These are phyloP conservation scores for Phytophthora agathidicida DNA, from an alignment of 352 stramenopile species.

Conservation along the genomic window DNA sequence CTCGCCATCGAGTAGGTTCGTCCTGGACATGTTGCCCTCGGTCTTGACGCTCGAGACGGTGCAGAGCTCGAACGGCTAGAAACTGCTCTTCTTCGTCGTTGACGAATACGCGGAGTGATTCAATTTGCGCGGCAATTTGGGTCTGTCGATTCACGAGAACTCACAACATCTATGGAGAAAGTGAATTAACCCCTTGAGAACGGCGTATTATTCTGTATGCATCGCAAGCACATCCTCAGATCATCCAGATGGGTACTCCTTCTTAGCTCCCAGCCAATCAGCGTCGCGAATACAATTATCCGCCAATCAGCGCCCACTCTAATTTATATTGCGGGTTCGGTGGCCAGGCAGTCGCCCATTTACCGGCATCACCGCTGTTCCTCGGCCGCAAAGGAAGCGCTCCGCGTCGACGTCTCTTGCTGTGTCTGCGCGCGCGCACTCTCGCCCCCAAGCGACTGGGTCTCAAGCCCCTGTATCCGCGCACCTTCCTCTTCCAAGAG, in stretches of 20 bases:
- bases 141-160: no score
- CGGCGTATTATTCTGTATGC: no score
- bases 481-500: conserved; percentile 2
- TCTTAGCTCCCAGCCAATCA: conserved; percentile 35
- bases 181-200: no score
- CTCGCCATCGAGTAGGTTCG: no score
- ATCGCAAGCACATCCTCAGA: conserved; percentile 13
- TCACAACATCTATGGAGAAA: no score
- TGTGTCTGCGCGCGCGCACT: conserved; percentile 12
- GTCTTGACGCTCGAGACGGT: no score
- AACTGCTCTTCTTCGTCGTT: no score
- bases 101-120: no score
- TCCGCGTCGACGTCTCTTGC: conserved; percentile 11
- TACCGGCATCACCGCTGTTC: conserved; percentile 18
- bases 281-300: conserved; percentile 3
- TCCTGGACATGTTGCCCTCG: no score
- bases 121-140: no score
- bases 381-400: conserved; percentile 13
- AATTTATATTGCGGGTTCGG: conserved; percentile 16
- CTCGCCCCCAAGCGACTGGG: neutral
- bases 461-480: neutral
- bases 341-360: conserved; percentile 35
- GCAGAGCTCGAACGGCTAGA: no score
- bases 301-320: conserved; percentile 23
- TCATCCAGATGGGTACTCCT: conserved; percentile 17